Conservation (phyloP, 805 yeast genomes). For the Tetrapisispora fleetii region DNA sequence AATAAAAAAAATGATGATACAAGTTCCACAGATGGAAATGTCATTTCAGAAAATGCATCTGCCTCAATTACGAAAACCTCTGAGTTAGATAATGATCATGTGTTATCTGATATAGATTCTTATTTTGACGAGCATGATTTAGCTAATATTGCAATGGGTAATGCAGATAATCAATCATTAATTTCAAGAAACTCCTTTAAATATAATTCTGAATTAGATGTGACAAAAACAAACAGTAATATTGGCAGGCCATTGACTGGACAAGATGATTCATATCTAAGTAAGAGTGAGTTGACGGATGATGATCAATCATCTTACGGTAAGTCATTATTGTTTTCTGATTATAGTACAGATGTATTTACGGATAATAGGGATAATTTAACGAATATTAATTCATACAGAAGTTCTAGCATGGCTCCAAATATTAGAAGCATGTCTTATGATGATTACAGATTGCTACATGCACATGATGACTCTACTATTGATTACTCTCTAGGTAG, state of each 20-base stretch:
- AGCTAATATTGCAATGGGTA: slow-evolving; percentile 16
- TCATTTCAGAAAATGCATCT: background rate
- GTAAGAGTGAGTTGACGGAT: slow-evolving; percentile 5
- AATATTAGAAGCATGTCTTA: slow-evolving; percentile 9
- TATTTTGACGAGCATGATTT: slow-evolving; percentile 27
- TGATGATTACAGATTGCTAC: slow-evolving; percentile 6
- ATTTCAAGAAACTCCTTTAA: background rate
- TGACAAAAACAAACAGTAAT: background rate
- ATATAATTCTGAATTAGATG: slow-evolving; percentile 1
- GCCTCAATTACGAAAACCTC: background rate
- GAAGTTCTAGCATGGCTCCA: background rate
- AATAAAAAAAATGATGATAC: background rate
- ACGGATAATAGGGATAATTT: slow-evolving; percentile 8
- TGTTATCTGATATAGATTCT: slow-evolving; percentile 25
- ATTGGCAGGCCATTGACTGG: background rate
- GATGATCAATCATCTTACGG: slow-evolving; percentile 28
- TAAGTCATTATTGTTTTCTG: slow-evolving; percentile 27
- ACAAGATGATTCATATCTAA: background rate
- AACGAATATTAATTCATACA: slow-evolving; percentile 1
- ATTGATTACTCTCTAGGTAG: slow-evolving; percentile 19
- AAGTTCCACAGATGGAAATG: background rate
- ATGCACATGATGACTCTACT: slow-evolving; percentile 19
- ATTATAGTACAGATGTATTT: slow-evolving; percentile 17
- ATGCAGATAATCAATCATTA: background rate
- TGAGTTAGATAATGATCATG: slow-evolving; percentile 3